Base-by-base conservation (phyloP, 805 yeast genomes). In the Schwanniomyces polymorphus region DNA sequence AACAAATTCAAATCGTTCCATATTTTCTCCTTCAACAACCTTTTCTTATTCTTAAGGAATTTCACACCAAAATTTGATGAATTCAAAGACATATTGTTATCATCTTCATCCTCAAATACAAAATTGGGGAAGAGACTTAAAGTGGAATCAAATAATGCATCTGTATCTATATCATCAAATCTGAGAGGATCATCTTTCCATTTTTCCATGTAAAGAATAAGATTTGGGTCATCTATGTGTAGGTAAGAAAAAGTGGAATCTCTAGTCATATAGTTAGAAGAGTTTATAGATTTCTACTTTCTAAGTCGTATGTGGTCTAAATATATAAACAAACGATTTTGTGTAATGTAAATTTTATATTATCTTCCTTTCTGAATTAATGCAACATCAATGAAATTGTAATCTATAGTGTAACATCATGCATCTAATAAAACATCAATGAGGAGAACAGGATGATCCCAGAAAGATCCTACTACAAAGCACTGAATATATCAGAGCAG, bases 131-230 rank as follows among this genome's bases (percentile, higher is more conserved):
- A 71, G 12, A 71, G 48, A 28, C 46, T 57, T 3, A 68, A 48
- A 3, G 76, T 69, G 4, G 70, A 71, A 27, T 73, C 76, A 27
- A 68, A 49, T 16, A 73, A 57, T 9, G 63, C 50, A 14, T 61
- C 63, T 21, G 77, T 72, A 45, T 73, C 77, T 16, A 73, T 70
- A 38, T 70, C 76, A 46, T 73, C 74, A 46, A 60, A 72, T 1
- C 75, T 70, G 26, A 73, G 63, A 2, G 68, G 63, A 17, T 70
- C 74, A 40, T 70, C 71, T 10, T 54, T 54, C 78, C 78, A 73
- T 27, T 63, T 62, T 47, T 73, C 77, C 64, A 70, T 68, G 47
- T 65, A 69, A 1, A 70, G 49, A 29, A 72, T 74, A 50, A 68
- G 74, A 54, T 70, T 70, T 41, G 67, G 61, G 53, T 72, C 63